phyloP scores from a whole-genome alignment of 2,329 filamentous ascomycete genomes.

The Helotiales sp. region DNA sequence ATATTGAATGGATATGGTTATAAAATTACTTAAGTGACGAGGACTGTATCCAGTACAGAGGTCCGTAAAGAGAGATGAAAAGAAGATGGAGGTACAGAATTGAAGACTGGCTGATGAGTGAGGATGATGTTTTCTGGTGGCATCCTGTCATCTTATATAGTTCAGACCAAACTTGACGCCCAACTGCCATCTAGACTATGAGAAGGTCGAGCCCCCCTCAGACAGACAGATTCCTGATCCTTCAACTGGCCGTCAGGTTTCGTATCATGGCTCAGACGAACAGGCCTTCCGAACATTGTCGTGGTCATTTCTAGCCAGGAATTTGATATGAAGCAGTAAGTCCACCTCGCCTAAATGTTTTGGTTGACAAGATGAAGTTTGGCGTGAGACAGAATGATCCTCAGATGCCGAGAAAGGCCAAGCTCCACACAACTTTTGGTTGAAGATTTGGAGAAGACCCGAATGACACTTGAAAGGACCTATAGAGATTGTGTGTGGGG shows the following conservation, averaged over 20 bases:
- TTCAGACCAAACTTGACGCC: background rate
- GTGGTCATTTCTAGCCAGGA: too few species aligned
- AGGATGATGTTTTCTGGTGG: background rate
- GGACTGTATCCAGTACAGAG: slow-evolving; percentile 2
- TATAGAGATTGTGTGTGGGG: background rate
- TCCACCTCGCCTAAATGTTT: background rate
- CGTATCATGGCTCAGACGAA: slow-evolving; percentile 1
- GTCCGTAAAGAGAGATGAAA: background rate
- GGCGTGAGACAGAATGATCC: background rate
- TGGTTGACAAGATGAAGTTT: background rate
- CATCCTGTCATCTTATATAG: slow-evolving; percentile 11
- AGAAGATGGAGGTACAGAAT: background rate
- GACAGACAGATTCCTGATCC: background rate
- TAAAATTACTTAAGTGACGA: background rate
- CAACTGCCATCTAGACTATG: background rate
- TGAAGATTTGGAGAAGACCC: too few species aligned
- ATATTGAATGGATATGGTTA: background rate
- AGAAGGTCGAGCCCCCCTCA: background rate
- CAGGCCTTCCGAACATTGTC: too few species aligned
- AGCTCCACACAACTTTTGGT: too few species aligned
- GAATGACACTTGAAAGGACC: too few species aligned
- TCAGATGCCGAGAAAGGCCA: background rate
- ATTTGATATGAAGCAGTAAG: too few species aligned
- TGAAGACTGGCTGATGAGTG: background rate
- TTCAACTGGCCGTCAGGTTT: background rate